Conservation (phyloP, 495 filamentous ascomycete genomes). For the Entonaema liquescens region DNA sequence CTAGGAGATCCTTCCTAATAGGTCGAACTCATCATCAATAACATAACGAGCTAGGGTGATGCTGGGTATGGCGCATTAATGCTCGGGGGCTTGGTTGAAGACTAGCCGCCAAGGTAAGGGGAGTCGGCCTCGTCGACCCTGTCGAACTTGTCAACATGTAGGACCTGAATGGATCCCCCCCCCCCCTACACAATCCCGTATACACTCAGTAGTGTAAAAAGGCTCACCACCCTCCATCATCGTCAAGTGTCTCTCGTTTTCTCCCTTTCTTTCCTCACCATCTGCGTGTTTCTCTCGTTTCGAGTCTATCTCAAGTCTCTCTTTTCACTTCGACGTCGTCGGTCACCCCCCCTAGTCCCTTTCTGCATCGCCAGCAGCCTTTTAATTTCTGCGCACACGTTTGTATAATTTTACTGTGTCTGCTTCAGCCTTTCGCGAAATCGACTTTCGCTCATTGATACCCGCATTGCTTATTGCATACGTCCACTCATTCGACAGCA, state of each 20-base stretch:
- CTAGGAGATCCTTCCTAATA: conserved; percentile 30
- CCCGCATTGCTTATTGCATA: conserved; percentile 44
- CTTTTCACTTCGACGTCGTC: conserved; percentile 45
- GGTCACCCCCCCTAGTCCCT: conserved; percentile 38
- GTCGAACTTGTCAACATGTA: neutral
- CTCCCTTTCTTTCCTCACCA: conserved; percentile 38
- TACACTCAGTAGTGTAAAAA: conserved; percentile 26
- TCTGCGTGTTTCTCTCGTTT: conserved; percentile 33
- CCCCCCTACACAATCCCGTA: too few species aligned
- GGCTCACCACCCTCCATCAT: conserved; percentile 37
- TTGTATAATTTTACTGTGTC: conserved; percentile 51
- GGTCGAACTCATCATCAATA: conserved; percentile 26
- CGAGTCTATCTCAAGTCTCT: conserved; percentile 48
- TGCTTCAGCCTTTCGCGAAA: conserved; percentile 52
- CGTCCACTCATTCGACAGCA: conserved; percentile 47
- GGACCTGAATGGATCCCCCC: too few species aligned
- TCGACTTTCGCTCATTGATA: conserved; percentile 58
- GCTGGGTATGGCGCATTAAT: neutral
- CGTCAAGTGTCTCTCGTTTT: conserved; percentile 26
- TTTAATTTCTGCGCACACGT: conserved; percentile 36
- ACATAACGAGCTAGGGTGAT: conserved; percentile 29
- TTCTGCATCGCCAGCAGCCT: conserved; percentile 45
- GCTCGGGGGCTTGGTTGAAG: neutral
- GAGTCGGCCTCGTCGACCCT: neutral
- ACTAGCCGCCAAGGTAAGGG: conserved; percentile 38